These are phyloP conservation scores for Cryphonectria radicalis DNA, from an alignment of 2,329 filamentous ascomycete genomes.

Conservation along the genomic window DNA sequence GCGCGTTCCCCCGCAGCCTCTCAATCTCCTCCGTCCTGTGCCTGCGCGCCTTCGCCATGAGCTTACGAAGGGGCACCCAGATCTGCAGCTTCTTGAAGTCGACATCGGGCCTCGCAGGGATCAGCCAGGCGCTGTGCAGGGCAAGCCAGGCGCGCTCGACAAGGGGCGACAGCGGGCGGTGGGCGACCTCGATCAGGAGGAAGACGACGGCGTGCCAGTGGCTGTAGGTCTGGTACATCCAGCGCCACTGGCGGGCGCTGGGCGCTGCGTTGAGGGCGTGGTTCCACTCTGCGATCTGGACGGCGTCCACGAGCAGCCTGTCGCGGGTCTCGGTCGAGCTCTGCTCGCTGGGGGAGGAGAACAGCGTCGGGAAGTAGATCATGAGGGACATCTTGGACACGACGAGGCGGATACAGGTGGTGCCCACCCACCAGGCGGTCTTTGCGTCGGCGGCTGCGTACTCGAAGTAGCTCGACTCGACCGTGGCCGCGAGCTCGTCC, in stretches of 20 bases:
- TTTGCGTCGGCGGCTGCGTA: constrained; percentile 39
- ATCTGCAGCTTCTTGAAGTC: constrained; percentile 40
- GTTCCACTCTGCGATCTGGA: constrained; percentile 60
- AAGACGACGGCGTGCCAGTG: constrained; percentile 64
- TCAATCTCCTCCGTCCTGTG: constrained; percentile 44
- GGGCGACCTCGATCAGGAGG: constrained; percentile 54
- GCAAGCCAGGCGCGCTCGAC: constrained; percentile 53
- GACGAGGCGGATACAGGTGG: constrained; percentile 62
- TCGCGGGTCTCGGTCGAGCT: constrained; percentile 45
- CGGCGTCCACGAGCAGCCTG: constrained; percentile 53
- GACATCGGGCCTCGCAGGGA: constrained; percentile 39
- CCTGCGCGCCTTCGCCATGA: constrained; percentile 44
- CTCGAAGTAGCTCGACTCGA: constrained; percentile 49
- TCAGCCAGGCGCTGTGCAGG: constrained; percentile 50
- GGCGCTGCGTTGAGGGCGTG: constrained; percentile 56
- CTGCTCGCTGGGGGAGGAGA: constrained; percentile 44
- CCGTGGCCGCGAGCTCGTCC: constrained; percentile 47
- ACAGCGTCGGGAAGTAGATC: constrained; percentile 74
- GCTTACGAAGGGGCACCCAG: constrained; percentile 47
- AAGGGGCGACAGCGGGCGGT: constrained; percentile 48
- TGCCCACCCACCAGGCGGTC: constrained; percentile 44
- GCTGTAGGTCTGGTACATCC: constrained; percentile 62
- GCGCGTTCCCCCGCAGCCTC: constrained; percentile 38
- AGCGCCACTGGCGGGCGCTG: constrained; percentile 56
- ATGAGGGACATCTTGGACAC: constrained; percentile 80